Evolutionary conservation across 2,329 filamentous ascomycete species (phyloP), one percentile per base, ranked within the genome.

Genomic region (Neocatenulostroma microsporum): DNA sequence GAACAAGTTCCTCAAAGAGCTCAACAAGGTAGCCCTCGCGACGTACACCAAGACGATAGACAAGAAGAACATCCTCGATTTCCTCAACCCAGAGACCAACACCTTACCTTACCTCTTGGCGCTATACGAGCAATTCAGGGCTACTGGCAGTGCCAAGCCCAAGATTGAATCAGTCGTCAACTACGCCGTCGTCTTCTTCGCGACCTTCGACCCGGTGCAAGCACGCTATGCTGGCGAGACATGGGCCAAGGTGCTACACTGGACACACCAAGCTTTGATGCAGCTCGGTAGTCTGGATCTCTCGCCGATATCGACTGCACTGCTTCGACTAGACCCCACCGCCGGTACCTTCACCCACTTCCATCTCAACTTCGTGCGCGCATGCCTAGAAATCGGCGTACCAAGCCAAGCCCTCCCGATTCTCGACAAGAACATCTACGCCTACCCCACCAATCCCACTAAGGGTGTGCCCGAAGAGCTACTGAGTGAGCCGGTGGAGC

Each of bases 241-340:
- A 36, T 69, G 72, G 52, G 57, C 55, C 32, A 54, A 51, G 21
- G 54, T 76, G 14, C 56, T 74, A 10, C 64, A 67, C 14, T 53
- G 47, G 45, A 29, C 43, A 11, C n/a, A 41, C 8, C 39, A 46
- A 3, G 27, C 29, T 17, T 25, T 51, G 9, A 30, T 37, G 8
- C 28, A 36, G 3, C 30, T 11, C 29, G 32, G 36, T n/a, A 36
- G 46, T 25, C 23, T 35, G 25, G 36, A 49, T 32, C 28, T 69
- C 34, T 51, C 55, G 10, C 56, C 61, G 4, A 58, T 70, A 21
- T 57, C 62, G 36, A 57, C 61, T 50, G 79, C 78, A 3, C 69
- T 88, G 45, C 61, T 78, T 10, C 73, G 73, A 36, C 64, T 88
- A 39, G 82, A 88, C 46, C 78, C 81, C 2, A 70, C 71, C 10